These are phyloP conservation scores for Elsinoe necatrix DNA, from an alignment of 2,329 filamentous ascomycete species.

Conservation along the genomic window DNA sequence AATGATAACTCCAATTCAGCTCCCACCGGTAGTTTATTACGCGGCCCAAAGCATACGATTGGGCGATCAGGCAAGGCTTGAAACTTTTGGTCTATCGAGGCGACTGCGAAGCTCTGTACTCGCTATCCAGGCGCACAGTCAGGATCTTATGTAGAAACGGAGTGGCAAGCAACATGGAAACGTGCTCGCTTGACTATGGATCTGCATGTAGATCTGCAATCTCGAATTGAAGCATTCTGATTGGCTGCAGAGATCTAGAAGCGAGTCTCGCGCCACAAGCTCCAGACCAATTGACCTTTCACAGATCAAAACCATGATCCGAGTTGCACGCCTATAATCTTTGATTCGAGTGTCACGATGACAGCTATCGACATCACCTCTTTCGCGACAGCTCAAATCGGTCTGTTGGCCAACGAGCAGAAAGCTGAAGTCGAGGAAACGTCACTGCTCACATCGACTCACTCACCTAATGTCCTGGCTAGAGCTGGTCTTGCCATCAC, in stretches of 20 bases:
- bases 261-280: background rate
- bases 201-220: background rate
- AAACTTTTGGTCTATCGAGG: no score
- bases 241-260: background rate
- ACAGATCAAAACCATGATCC: background rate
- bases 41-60: no score
- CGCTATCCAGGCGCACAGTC: background rate
- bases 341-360: background rate
- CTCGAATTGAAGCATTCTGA: background rate
- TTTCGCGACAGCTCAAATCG: constrained; percentile 64
- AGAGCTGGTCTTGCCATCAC: constrained; percentile 70
- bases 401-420: constrained; percentile 62
- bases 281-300: background rate
- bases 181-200: background rate
- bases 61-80: no score
- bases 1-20: background rate
- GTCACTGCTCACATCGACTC: constrained; percentile 55
- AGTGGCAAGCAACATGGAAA: background rate
- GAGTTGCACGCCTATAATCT: background rate
- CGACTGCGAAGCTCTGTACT: no score
- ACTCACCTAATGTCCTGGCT: constrained; percentile 61
- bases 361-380: constrained; percentile 45
- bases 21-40: background rate
- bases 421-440: constrained; percentile 65
- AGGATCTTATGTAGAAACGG: background rate